Evolutionary conservation across 2,329 filamentous ascomycete genomes (phyloP).

Genomic region (Xylariaceae sp.): DNA sequence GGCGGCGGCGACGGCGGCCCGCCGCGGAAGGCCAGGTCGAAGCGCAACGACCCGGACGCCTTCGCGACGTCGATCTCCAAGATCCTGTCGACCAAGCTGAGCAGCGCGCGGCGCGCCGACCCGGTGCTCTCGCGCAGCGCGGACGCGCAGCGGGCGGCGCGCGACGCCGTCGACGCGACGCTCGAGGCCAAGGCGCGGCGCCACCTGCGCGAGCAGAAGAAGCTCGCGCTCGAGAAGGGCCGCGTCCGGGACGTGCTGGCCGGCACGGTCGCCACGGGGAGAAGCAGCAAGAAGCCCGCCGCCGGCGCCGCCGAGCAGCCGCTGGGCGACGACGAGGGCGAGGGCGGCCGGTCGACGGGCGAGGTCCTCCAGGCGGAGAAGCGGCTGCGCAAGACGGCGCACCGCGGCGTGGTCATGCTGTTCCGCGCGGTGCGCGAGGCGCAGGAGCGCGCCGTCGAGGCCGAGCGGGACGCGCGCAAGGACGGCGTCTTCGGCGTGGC

Average conservation of each 20-base stretch:
- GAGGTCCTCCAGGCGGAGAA: constrained; percentile 65
- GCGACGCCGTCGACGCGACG: constrained; percentile 64
- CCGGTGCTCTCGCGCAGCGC: constrained; percentile 84
- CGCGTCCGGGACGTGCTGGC: constrained; percentile 79
- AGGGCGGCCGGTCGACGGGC: constrained; percentile 38
- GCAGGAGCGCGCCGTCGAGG: constrained; percentile 79
- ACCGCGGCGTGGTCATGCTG: constrained; percentile 88
- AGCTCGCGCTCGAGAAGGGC: constrained; percentile 73
- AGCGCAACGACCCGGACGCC: constrained; percentile 84
- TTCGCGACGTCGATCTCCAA: constrained; percentile 92
- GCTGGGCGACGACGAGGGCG: constrained; percentile 43
- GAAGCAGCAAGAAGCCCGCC: too few relatives aligned
- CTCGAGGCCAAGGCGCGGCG: constrained; percentile 75
- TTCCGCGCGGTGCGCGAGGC: constrained; percentile 94
- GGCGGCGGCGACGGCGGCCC: constrained; percentile 22
- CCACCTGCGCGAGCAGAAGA: constrained; percentile 74
- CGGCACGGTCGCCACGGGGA: too few relatives aligned
- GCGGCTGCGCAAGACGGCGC: constrained; percentile 75
- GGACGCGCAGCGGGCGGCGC: constrained; percentile 63
- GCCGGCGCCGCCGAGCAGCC: too few relatives aligned
- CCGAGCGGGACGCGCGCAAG: constrained; percentile 60
- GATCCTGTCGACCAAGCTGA: constrained; percentile 84
- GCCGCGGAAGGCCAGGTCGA: constrained; percentile 48
- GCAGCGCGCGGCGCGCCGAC: constrained; percentile 72
- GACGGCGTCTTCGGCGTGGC: constrained; percentile 71